phyloP scores from a whole-genome alignment of 257 asterid genomes.

The Plantago elongata region DNA sequence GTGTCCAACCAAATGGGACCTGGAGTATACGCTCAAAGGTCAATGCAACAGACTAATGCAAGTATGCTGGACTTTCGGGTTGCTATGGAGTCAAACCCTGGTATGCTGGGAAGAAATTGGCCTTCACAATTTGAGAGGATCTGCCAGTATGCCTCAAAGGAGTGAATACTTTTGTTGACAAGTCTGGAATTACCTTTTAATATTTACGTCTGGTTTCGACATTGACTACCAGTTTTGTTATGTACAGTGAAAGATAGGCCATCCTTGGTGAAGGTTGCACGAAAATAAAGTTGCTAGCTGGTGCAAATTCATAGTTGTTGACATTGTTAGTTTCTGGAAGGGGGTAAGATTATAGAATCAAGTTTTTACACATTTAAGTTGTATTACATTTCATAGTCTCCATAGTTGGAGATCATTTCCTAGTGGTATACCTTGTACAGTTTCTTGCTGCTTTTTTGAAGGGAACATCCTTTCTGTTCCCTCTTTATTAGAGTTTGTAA shows the following conservation, averaged over 20 bases:
- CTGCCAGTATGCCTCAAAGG: constrained; percentile 27
- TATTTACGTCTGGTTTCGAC: constrained; percentile 15
- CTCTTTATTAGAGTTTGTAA: background rate
- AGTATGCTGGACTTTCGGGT: constrained; percentile 68
- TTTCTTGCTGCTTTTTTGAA: background rate
- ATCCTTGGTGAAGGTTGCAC: constrained; percentile 31
- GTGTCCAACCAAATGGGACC: constrained; percentile 22
- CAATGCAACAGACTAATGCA: constrained; percentile 18
- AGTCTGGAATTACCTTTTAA: constrained; percentile 45
- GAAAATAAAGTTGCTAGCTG: constrained; percentile 29
- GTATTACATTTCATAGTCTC: constrained; percentile 24
- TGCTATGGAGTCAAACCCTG: constrained; percentile 67
- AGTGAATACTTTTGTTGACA: constrained; percentile 59
- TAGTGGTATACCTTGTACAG: constrained; percentile 23
- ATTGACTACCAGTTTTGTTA: constrained; percentile 17
- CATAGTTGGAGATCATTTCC: constrained; percentile 22
- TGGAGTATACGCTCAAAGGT: constrained; percentile 20
- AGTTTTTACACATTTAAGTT: constrained; percentile 24
- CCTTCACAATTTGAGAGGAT: constrained; percentile 71
- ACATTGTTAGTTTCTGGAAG: constrained; percentile 27
- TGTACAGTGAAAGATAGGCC: constrained; percentile 18
- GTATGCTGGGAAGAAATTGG: constrained; percentile 71
- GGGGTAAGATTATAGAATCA: constrained; percentile 28
- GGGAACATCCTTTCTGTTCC: constrained; percentile 14
- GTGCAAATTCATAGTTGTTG: constrained; percentile 27